Base-by-base conservation (phyloP, 1,284 basidiomycete genomes). In the Schizophyllum amplum region DNA sequence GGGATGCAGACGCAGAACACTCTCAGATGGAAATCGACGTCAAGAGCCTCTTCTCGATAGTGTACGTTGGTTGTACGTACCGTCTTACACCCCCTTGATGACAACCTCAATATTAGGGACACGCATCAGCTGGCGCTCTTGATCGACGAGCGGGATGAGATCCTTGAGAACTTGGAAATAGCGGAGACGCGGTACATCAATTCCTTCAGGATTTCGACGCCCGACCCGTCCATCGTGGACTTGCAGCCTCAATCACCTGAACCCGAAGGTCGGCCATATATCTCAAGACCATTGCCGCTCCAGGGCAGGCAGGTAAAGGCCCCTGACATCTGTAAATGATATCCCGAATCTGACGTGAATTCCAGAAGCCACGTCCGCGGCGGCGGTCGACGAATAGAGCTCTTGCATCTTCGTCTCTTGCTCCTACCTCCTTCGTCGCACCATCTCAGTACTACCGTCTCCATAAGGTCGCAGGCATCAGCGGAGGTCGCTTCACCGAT, bases 381-480 rank as follows among this genome's bases (percentile, higher is more conserved):
- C 73, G 78, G 61, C 77, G 76, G 15, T 73, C 76, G 59, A 56
- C 71, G 52, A 86, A 86, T 60, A 81, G 81, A 9, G 83, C 84
- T 2, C 79, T 75, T 61, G 83, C 77, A 1, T 76, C 82, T 4
- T 85, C 84, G 6, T 86, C 84, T n/a, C 75, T 84, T 15, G 78
- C 83, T 4, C 86, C 86, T 3, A 86, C 83, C 4, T 85, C 86
- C 2, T 90, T 87, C 64, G 82, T 89, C 15, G 86, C 86, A n/a
- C 87, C 87, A 13, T 88, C 85, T 4, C 80, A 83, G 56, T 90
- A 86, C 67, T 90, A 90, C 72, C 84, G 84, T 63, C 77, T 90
- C 33, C 76, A 82, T 42, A 74, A 77, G 26, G 73, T 88, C 3
- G 76, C 74, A 58, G 84, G 83, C 11, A 74, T 88, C 33, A 83